Evolutionary conservation across 148 eudicot species (phyloP), one percentile per base, ranked within the genome.

Genomic region (Chenopodium suecicum): DNA sequence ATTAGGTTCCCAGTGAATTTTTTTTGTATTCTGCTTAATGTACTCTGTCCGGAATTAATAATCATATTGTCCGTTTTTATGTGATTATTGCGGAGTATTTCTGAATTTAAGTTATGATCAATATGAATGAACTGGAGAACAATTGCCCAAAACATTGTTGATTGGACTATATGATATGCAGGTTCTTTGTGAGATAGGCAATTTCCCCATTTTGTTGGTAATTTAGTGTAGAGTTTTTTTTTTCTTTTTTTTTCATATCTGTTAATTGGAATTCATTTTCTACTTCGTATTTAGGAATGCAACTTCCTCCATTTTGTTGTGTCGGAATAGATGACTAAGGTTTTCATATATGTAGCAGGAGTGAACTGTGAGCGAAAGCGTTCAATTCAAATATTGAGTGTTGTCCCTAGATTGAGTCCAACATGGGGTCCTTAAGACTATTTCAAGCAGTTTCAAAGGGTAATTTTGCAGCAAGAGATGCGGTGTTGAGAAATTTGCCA

Each of bases 401-500:
- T 70, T 12, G 41, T 7, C 10, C 0, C 74, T 70, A 70, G 48
- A 70, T 41, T 4, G 19, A 41, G 74, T 37, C 23, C 23, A 70
- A 41, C 12, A 70, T 70, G 74, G 25, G 4, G 25, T 41, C 25
- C 2, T 41, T 20, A 20, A 70, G 50, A 41, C 25, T 70, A 8
- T 4, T 20, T 70, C 48, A 70, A 70, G 74, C 74, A 70, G 41
- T 70, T 12, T 70, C 74, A 41, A 70, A 70, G 20, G 34, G 27
- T 20, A 0, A 22, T n/a, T 37, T 20, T 41, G 74, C 13, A 37
- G 32, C 48, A 22, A 70, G 32, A 7, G 50, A 41, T 37, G 25
- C 9, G 22, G 19, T 70, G 25, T 70, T 41, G 25, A 41, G 74
- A 27, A 70, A 37, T 32, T 20, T 22, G 50, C 74, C 9, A 7